Evolutionary conservation across 345 rosid genomes (phyloP), one percentile per base, ranked within the genome.

Genomic region (Isatis tinctoria): DNA sequence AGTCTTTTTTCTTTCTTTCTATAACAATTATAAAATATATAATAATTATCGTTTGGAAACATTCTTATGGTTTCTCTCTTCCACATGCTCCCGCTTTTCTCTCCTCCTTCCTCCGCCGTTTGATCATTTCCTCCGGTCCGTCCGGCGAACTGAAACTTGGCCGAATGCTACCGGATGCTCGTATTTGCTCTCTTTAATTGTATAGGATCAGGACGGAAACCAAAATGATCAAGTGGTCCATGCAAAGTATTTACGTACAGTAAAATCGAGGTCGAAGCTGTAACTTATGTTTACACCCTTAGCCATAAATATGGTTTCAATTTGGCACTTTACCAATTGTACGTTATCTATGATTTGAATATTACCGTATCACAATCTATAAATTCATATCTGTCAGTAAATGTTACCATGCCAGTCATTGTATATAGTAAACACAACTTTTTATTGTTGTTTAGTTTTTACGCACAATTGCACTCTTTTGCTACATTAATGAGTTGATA

Each of bases 31-130:
- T 37, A 43, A 47, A 10, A 27, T 54, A 27, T 54, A 65, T 33
- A 36, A 12, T 67, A 6, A 28, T 10, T 22, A 67, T 70, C 70
- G 2, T 52, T 63, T 64, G 67, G 67, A 64, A 76, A 76, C 76
- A 76, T 76, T 76, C 76, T 70, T 48, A 20, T 76, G 71, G 71
- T 69, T 57, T 58, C 61, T 66, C 78, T 60, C 69, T 51, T 75
- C 44, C 78, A 75, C 56, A 67, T 67, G 78, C 78, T 60, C 40
- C 20, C 49, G 5, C 77, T 48, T 59, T 45, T 48, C 36, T 59
- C 69, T 69, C 74, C 33, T 75, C 65, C 53, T 54, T 20, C 59
- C 69, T 52, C 70, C 74, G 48, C 69, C 65, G 43, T 49, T 44
- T 53, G 70, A 75, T 69, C 45, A 37, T 35, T 40, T 36, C 56